Evolutionary conservation across 305 asterid genomes (phyloP), one percentile per base, ranked within the genome.

Genomic region (Stenogyne calaminthoides): DNA sequence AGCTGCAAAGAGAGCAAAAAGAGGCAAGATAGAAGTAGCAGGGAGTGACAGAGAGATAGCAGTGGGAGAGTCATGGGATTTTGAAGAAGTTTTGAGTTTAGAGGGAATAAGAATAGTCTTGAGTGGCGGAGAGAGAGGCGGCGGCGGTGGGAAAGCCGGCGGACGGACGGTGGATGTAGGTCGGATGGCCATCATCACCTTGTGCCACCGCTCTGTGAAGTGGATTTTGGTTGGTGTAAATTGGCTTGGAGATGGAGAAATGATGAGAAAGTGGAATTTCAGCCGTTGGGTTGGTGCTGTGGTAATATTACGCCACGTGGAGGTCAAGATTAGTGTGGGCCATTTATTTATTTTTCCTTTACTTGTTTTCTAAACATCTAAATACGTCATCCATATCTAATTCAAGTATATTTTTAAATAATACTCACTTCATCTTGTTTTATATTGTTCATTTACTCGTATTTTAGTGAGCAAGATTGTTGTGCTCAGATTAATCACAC

Each of bases 101-200:
- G 83, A 61, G 12, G 79, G 74, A 32, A 80, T 40, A 11, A 37
- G 32, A 49, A 9, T n/a, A 22, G 72, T 9, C 73, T 75, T 83
- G 47, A 74, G 49, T 1, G 86, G 78, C 69, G 70, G 66, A 6
- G 86, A 46, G n/a, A 67, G 74, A 20, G 84, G 65, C 52, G 85
- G 77, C 12, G 83, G 55, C 2, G 80, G 78, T 4, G 80, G 74
- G 49, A 85, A 78, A 77, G 84, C 77, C 40, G 87, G 90, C 64
- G 88, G 84, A 68, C 78, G 81, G 47, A 84, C 87, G 79, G 91
- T 76, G 89, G 92, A 90, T 77, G 97, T 80, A 86, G 97, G 90
- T 85, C 90, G 77, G 44, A 94, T 83, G 73, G 96, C 97, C 97
- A 91, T 91, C 97, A 89, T 89, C 83, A 70, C 77, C 77, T 72